These are phyloP conservation scores for Naumovozyma castellii DNA, from an alignment of 805 yeast species.

Conservation along the genomic window DNA sequence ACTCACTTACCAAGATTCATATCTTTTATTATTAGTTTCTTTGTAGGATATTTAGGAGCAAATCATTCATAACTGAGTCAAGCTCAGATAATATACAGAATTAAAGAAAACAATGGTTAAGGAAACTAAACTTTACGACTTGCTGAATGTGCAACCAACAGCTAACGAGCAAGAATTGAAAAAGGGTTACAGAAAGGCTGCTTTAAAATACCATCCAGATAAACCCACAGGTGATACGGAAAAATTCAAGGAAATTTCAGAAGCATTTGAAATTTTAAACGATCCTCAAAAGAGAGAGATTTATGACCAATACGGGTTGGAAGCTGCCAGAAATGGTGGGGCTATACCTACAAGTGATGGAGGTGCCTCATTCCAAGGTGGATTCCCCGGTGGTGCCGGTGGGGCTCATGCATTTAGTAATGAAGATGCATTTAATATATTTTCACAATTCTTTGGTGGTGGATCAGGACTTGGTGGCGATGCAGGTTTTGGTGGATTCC, in stretches of 20 bases:
- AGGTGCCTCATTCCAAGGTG: slow-evolving; percentile 30
- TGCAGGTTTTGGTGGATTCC: slow-evolving; percentile 50
- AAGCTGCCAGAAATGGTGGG: slow-evolving; percentile 88
- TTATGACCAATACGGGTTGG: slow-evolving; percentile 84
- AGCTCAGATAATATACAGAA: background rate
- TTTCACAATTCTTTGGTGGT: slow-evolving; percentile 54
- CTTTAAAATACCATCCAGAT: slow-evolving; percentile 91
- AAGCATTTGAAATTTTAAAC: slow-evolving; percentile 83
- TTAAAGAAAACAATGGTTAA: slow-evolving; percentile 52
- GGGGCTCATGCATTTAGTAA: slow-evolving; percentile 49
- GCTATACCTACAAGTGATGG: slow-evolving; percentile 46
- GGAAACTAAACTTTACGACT: slow-evolving; percentile 79
- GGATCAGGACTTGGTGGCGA: slow-evolving; percentile 35
- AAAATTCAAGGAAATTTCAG: slow-evolving; percentile 88
- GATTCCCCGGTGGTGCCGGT: slow-evolving; percentile 28
- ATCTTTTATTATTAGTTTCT: too few species aligned
- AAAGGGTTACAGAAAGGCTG: slow-evolving; percentile 84
- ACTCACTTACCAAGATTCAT: too few species aligned
- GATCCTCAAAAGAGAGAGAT: slow-evolving; percentile 72
- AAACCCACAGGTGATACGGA: slow-evolving; percentile 94
- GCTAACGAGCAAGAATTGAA: slow-evolving; percentile 79
- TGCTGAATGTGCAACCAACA: slow-evolving; percentile 69
- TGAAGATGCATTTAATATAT: slow-evolving; percentile 77
- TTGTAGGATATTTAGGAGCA: too few species aligned
- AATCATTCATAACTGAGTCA: too few species aligned